A percentile compares a stretch with the other conserved stretches of the same genome.
These are phyloP conservation scores for Leccinum rimulosum DNA, from an alignment of 768 basidiomycete species.

Conservation along the genomic window DNA sequence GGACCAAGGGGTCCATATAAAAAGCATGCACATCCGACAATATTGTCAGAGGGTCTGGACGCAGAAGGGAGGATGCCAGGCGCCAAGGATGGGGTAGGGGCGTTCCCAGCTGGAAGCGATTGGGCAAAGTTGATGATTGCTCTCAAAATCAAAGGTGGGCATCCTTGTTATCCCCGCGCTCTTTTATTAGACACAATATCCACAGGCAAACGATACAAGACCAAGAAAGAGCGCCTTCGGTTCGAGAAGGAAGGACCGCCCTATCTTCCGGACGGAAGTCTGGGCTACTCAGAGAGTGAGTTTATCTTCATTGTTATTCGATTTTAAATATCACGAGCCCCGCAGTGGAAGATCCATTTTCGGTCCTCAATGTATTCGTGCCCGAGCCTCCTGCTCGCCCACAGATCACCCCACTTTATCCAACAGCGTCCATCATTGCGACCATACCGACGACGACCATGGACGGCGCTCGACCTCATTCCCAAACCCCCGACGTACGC, in stretches of 20 bases:
- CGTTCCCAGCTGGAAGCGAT: constrained; percentile 68
- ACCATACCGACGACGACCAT: constrained; percentile 2
- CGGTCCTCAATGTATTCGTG: constrained; percentile 58
- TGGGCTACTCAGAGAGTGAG: constrained; percentile 71
- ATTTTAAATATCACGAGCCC: neutral
- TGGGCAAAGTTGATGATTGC: constrained; percentile 72
- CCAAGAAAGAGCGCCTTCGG: constrained; percentile 78
- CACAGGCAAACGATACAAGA: constrained; percentile 67
- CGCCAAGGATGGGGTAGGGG: constrained; percentile 70
- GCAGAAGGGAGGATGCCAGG: constrained; percentile 73
- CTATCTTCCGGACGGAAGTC: constrained; percentile 68
- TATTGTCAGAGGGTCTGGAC: constrained; percentile 51
- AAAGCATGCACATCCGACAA: constrained; percentile 41
- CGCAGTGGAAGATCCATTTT: constrained; percentile 77
- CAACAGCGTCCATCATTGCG: constrained; percentile 33
- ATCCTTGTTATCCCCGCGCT: neutral
- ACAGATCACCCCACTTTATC: constrained; percentile 55
- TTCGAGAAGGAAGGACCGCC: constrained; percentile 78
- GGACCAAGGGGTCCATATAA: constrained; percentile 55
- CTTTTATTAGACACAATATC: neutral
- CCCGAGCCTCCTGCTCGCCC: constrained; percentile 59
- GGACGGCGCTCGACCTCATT: constrained; percentile 2
- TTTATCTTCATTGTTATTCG: neutral
- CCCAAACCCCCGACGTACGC: constrained; percentile 3
- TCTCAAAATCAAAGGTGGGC: constrained; percentile 69